Evolutionary conservation across 805 yeast species (phyloP).

Genomic region (Pichia manshurica): DNA sequence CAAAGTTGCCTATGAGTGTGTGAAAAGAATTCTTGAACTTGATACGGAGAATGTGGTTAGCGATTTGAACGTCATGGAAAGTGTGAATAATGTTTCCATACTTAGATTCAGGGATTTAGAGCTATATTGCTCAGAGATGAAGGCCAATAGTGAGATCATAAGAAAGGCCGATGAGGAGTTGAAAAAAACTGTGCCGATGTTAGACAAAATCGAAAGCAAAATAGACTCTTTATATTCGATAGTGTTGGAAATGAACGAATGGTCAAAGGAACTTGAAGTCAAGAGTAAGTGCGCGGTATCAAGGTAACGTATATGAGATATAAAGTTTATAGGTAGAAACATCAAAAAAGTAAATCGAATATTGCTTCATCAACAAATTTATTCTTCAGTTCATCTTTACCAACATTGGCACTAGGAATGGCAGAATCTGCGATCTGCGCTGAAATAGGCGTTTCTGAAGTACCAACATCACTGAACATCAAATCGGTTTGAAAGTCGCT

Average conservation of each 20-base stretch:
- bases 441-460: not conserved
- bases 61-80: conserved; percentile 45
- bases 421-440: not conserved
- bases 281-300: not conserved
- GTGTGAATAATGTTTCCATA: conserved; percentile 54
- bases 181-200: not conserved
- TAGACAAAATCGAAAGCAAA: conserved; percentile 28
- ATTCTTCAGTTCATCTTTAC: not conserved
- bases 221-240: conserved; percentile 4
- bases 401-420: not conserved
- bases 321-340: not conserved
- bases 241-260: conserved; percentile 4
- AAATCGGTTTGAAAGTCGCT: not conserved
- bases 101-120: conserved; percentile 46
- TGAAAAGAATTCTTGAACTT: conserved; percentile 31
- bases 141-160: not conserved
- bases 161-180: conserved; percentile 2
- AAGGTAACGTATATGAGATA: not conserved
- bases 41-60: conserved; percentile 32
- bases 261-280: conserved; percentile 8
- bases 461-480: not conserved
- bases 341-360: not conserved
- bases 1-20: conserved; percentile 26
- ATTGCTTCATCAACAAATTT: conserved; percentile 1
- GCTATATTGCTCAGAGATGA: conserved; percentile 25